A percentile compares a stretch with the other conserved stretches of the same genome.
These are phyloP conservation scores for Solanum aculeatissimum DNA, from an alignment of 305 asterid genomes.

Conservation along the genomic window DNA sequence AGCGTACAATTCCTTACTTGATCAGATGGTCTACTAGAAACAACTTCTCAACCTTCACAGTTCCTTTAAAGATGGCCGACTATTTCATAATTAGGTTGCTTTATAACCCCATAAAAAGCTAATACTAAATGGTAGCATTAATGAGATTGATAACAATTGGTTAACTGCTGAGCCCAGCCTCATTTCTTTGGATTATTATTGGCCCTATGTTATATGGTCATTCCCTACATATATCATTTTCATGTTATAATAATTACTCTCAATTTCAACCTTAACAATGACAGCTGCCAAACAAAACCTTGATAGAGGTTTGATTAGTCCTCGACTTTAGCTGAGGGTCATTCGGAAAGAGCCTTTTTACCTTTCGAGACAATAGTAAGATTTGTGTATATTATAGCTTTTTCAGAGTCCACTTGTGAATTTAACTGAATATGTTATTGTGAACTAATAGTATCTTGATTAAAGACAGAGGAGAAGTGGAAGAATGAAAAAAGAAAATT, in stretches of 20 bases:
- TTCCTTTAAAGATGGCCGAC: neutral
- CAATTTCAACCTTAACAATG: neutral
- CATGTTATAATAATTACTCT: neutral
- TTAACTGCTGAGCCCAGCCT: neutral
- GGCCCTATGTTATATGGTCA: neutral
- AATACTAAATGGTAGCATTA: neutral
- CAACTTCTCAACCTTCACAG: no score
- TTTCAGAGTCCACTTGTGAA: rapidly evolving
- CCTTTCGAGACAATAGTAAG: neutral
- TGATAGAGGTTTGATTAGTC: neutral
- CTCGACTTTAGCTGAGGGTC: neutral
- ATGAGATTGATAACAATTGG: neutral
- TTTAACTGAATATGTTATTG: neutral
- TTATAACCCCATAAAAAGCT: neutral
- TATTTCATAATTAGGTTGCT: neutral
- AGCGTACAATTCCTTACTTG: no score
- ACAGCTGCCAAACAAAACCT: neutral
- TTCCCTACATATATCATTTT: neutral
- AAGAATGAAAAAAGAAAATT: neutral
- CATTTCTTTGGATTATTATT: neutral
- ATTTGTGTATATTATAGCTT: neutral
- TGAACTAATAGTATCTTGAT: neutral
- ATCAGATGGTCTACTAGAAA: no score
- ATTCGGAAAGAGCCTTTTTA: neutral
- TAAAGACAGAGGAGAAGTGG: neutral